phyloP scores from a whole-genome alignment of 768 basidiomycete genomes.

The Cystobasidium onofrii region DNA sequence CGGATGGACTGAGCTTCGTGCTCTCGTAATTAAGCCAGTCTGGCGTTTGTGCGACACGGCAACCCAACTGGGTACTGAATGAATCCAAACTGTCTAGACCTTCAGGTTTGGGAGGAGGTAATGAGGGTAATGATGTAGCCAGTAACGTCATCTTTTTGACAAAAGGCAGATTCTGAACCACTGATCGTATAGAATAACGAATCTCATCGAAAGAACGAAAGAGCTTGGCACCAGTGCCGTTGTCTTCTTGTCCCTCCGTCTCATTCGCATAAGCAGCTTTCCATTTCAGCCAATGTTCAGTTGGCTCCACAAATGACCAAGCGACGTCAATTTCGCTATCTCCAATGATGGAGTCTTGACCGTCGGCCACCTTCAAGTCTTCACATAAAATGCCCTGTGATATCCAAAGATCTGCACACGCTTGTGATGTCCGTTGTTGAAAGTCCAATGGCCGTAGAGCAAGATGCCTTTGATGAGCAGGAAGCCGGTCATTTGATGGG shows the following conservation, averaged over 20 bases:
- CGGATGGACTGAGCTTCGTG: conserved; percentile 20
- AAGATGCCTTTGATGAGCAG: background rate
- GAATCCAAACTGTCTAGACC: background rate
- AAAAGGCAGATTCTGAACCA: conserved; percentile 23
- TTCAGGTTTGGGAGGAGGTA: background rate
- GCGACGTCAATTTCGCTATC: conserved; percentile 5
- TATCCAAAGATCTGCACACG: conserved; percentile 14
- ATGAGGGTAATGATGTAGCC: conserved; percentile 30
- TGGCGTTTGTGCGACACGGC: background rate
- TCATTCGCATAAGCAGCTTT: background rate
- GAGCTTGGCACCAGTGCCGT: background rate
- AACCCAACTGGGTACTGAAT: background rate
- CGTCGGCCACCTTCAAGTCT: background rate
- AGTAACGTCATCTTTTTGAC: conserved; percentile 28
- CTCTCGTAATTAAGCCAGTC: background rate
- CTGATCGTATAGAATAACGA: conserved; percentile 41
- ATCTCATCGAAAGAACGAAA: conserved; percentile 40
- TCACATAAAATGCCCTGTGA: background rate
- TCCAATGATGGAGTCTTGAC: background rate
- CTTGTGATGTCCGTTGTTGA: conserved; percentile 2
- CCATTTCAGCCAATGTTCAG: background rate
- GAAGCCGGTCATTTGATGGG: background rate
- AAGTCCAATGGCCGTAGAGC: background rate
- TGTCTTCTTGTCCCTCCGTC: background rate
- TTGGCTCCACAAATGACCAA: conserved; percentile 10